A percentile compares a stretch with the other conserved stretches of the same genome.
These are phyloP conservation scores for Didymella exigua DNA, from an alignment of 2,329 filamentous ascomycete genomes.

Conservation along the genomic window DNA sequence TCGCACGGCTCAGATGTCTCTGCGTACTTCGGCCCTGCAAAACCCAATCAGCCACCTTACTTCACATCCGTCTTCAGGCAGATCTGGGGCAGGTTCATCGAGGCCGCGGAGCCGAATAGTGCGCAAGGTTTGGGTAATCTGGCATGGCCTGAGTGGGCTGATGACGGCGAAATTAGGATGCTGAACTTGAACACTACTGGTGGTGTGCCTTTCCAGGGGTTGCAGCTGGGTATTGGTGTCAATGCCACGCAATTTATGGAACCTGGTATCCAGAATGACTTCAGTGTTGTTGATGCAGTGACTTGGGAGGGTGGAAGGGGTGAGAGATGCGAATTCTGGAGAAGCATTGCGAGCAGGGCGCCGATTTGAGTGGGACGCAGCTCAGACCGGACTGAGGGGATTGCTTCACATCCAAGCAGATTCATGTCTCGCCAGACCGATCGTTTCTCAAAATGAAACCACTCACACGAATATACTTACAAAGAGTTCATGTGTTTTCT, in stretches of 20 bases:
- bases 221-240: not conserved
- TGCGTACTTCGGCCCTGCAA: constrained; percentile 27
- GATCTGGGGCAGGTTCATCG: constrained; percentile 1
- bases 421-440: too few relatives aligned
- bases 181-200: constrained; percentile 6
- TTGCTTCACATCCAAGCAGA: too few relatives aligned
- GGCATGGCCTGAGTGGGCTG: constrained; percentile 3
- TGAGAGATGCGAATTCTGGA: constrained; percentile 17
- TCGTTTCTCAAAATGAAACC: too few relatives aligned
- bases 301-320: constrained; percentile 22
- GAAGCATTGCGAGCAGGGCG: constrained; percentile 5
- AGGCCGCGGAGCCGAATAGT: not conserved
- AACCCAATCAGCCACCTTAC: constrained; percentile 7
- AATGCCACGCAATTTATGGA: constrained; percentile 16
- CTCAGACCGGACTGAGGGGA: too few relatives aligned
- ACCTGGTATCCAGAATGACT: constrained; percentile 16
- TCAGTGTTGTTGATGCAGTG: constrained; percentile 15
- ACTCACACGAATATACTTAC: too few relatives aligned
- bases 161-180: constrained; percentile 1
- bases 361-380: too few relatives aligned
- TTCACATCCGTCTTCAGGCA: not conserved
- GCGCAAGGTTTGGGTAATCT: not conserved
- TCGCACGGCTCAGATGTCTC: constrained; percentile 24
- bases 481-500: too few relatives aligned
- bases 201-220: not conserved